Evolutionary conservation across 2,329 filamentous ascomycete species (phyloP), one percentile per base, ranked within the genome.

Genomic region (Bipolaris oryzae): DNA sequence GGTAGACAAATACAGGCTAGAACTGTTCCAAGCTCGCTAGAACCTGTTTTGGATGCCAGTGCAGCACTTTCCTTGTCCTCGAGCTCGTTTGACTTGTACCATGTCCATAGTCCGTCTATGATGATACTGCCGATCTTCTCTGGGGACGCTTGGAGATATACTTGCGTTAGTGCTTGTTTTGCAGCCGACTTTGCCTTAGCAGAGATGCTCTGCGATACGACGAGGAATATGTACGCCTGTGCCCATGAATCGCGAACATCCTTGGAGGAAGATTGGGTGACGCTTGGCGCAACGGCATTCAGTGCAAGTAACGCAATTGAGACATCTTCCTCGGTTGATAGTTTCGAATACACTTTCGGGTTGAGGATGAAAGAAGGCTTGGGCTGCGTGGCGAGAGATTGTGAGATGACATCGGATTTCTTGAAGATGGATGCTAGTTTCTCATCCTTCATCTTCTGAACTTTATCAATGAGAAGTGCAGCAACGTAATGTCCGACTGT

Each of bases 331-430:
- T 89, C 87, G 0, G 82, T 78, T 2, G 84, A 82, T 21, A 96
- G 70, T 71, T 96, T 97, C 35, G 88, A 87, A 76, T 95, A 98
- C 5, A 96, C 86, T 59, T 90, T 89, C 33, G 89, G 84, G 68
- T 91, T 96, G 5, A 98, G 82, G 18, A 98, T 80, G 74, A 96
- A 95, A 0, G 94, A 96, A 13, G 90, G 88, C 73, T 96, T 96
- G 0, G 91, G 87, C n/a, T 88, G 87, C 35, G 87, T 75, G 1
- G 83, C 82, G 57, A 96, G 81, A 10, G 86, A 86, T 66, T 91
- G 87, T 47, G 87, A 84, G 21, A 84, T 74, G 23, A 92, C 78
- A 28, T 85, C 80, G 21, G 85, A 82, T 67, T 87, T 88, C 68
- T 89, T 89, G 20, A 85, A 74, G 34, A 88, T 74, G 3, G 82